phyloP scores from a whole-genome alignment of 2,329 filamentous ascomycete genomes.

The Cladophialophora carrionii region DNA sequence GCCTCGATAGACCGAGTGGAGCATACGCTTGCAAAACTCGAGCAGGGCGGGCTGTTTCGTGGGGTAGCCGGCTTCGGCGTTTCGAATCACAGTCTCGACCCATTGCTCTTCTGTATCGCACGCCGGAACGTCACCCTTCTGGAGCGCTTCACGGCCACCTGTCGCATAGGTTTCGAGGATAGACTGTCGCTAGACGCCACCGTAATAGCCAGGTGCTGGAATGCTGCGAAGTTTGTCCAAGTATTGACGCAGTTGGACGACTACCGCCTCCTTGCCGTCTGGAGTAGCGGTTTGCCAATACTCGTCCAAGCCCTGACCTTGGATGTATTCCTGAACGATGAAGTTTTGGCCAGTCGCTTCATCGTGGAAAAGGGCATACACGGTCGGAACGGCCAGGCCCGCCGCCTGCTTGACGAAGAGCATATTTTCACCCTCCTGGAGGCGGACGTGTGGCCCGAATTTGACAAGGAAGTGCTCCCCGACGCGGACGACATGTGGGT shows the following conservation, averaged over 20 bases:
- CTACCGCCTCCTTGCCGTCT: slow-evolving; percentile 9
- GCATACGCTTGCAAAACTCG: neutral
- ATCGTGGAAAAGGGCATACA: slow-evolving; percentile 9
- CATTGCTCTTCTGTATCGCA: slow-evolving; percentile 11
- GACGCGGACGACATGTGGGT: neutral
- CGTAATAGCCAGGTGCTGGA: slow-evolving; percentile 12
- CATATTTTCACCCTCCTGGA: slow-evolving; percentile 5
- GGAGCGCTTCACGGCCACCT: neutral
- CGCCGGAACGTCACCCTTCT: slow-evolving; percentile 5
- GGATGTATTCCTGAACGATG: slow-evolving; percentile 15
- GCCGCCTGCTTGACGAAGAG: slow-evolving; percentile 5
- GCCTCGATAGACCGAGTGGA: slow-evolving; percentile 6
- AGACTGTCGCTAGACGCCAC: slow-evolving; percentile 3
- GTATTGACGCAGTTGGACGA: neutral
- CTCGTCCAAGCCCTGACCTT: slow-evolving; percentile 6
- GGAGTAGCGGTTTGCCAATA: neutral
- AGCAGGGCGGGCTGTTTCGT: neutral
- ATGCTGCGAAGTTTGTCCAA: slow-evolving; percentile 12
- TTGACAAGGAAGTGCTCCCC: slow-evolving; percentile 12
- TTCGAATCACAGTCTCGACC: neutral
- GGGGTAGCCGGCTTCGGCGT: neutral
- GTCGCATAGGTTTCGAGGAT: neutral
- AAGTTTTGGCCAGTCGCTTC: slow-evolving; percentile 9
- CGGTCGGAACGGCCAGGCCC: neutral
- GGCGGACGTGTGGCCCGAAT: neutral